These are phyloP conservation scores for Sutorius eximius DNA, from an alignment of 1,284 basidiomycete genomes.

Conservation along the genomic window DNA sequence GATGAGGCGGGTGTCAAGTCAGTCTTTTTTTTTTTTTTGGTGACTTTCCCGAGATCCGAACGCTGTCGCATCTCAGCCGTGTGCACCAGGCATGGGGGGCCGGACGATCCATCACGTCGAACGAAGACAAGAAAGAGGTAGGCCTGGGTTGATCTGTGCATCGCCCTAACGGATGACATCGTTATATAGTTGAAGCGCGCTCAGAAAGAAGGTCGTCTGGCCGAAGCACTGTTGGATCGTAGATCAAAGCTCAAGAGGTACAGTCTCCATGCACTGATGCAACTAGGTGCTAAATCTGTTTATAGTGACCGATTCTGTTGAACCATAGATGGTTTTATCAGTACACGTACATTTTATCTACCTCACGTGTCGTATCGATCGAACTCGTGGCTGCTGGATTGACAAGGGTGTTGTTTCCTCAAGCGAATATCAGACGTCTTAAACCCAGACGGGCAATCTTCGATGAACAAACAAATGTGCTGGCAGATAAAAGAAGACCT, in stretches of 20 bases:
- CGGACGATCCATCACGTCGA: conserved; percentile 71
- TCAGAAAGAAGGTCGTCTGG: conserved; percentile 81
- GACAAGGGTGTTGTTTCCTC: conserved; percentile 1
- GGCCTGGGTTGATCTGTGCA: conserved; percentile 19
- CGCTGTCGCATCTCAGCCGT: conserved; percentile 46
- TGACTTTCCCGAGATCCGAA: conserved; percentile 7
- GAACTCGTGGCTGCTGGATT: conserved; percentile 4
- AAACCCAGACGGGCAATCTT: conserved; percentile 10
- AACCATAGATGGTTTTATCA: conserved; percentile 19
- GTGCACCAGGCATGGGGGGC: conserved; percentile 88
- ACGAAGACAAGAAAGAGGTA: conserved; percentile 71
- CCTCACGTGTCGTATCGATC: conserved; percentile 18
- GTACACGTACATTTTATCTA: conserved; percentile 9
- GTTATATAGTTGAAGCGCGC: conserved; percentile 74
- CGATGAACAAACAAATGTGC: conserved; percentile 8
- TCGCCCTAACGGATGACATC: conserved; percentile 9
- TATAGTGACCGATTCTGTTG: conserved; percentile 66
- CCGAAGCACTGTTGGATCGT: conserved; percentile 87
- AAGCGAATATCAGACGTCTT: not conserved
- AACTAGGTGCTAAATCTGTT: conserved; percentile 7
- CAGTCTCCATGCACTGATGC: conserved; percentile 20
- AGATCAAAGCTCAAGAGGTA: conserved; percentile 91
- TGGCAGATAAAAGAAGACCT: conserved; percentile 3
- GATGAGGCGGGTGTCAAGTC: conserved; percentile 74
- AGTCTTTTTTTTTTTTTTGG: conserved; percentile 34